Base-by-base conservation (phyloP, 805 yeast species). In the Komagataella kurtzmanii region DNA sequence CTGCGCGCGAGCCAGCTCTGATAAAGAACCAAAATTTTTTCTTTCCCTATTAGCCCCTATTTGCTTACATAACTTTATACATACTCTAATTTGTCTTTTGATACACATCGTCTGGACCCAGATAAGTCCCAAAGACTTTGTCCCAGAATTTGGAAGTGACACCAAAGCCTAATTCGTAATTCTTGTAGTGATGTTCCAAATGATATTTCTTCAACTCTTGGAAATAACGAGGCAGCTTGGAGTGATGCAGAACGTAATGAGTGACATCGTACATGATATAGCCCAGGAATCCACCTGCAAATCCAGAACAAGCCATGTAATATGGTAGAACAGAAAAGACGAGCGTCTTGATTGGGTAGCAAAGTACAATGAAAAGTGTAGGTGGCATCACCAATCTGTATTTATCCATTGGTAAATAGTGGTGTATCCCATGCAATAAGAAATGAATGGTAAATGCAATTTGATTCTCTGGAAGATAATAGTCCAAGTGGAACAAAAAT, bases 371-470 rank as follows among this genome's bases (percentile, higher is more conserved):
- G 56, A 91, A 83, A 62, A 93, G 71, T 0, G 97, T 75, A 49
- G 99, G 99, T 2, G 99, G 99, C 86, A 93, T 85, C 44, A 93
- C 99, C 61, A 93, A 77, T 65, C 99, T 81, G 65, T 80, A 73
- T 54, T 79, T 79, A 71, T 93, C 99, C 99, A 95, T 93, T 56
- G 99, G 99, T 58, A 93, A 75, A 66, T 87, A 93, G 68, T 93
- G 99, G 66, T 93, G 99, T 50, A 90, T 85, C 53, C 99, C 99
- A 61, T 93, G 99, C 57, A 91, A 73, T 53, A 89, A 66, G 74
- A 93, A 93, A 67, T 93, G 99, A 46, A 89, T 53, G 1, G 96
- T 79, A 61, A 85, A 82, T 6, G 87, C 85, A 18, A 77, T 49
- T 49, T 80, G 83, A 66, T 85, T 77, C 56, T 87, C 85, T 12